These are phyloP conservation scores for Eremothecium gossypii DNA, from an alignment of 1,139 yeast genomes.

Conservation along the genomic window DNA sequence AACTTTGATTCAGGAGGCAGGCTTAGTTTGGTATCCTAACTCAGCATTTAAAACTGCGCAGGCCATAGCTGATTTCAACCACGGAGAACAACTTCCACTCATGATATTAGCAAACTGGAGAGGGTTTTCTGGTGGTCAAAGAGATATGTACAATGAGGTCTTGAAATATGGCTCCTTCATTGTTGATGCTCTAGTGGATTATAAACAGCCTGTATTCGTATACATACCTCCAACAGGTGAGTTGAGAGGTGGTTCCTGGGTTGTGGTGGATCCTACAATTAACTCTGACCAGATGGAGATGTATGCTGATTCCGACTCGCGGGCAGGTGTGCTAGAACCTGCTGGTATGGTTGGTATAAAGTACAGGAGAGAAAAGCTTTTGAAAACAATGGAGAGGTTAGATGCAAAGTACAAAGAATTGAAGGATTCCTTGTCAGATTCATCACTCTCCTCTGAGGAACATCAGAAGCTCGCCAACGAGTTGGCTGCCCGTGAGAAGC, in stretches of 20 bases:
- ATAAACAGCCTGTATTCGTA: slow-evolving; percentile 91
- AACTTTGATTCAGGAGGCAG: slow-evolving; percentile 83
- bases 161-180: slow-evolving; percentile 93
- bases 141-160: slow-evolving; percentile 98
- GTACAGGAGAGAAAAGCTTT: slow-evolving; percentile 84
- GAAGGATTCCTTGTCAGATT: slow-evolving; percentile 47
- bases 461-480: slow-evolving; percentile 55
- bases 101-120: slow-evolving; percentile 99
- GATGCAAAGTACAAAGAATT: slow-evolving; percentile 67
- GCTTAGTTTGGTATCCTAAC: slow-evolving; percentile 99
- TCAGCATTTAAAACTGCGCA: slow-evolving; percentile 98
- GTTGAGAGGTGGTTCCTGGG: slow-evolving; percentile 99
- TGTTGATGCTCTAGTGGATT: slow-evolving; percentile 93
- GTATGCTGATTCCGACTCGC: slow-evolving; percentile 95
- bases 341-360: slow-evolving; percentile 99
- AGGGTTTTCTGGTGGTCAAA: slow-evolving; percentile 99
- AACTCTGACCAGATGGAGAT: slow-evolving; percentile 97
- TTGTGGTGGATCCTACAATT: slow-evolving; percentile 96
- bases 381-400: slow-evolving; percentile 82
- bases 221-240: slow-evolving; percentile 98
- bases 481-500: slow-evolving; percentile 69
- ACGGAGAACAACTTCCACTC: slow-evolving; percentile 94
- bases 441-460: slow-evolving; percentile 52
- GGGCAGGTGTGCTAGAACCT: slow-evolving; percentile 98
- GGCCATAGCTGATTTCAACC: slow-evolving; percentile 93